Evolutionary conservation across 2,329 filamentous ascomycete genomes (phyloP).

Genomic region (Ascochyta viciae-villosae): DNA sequence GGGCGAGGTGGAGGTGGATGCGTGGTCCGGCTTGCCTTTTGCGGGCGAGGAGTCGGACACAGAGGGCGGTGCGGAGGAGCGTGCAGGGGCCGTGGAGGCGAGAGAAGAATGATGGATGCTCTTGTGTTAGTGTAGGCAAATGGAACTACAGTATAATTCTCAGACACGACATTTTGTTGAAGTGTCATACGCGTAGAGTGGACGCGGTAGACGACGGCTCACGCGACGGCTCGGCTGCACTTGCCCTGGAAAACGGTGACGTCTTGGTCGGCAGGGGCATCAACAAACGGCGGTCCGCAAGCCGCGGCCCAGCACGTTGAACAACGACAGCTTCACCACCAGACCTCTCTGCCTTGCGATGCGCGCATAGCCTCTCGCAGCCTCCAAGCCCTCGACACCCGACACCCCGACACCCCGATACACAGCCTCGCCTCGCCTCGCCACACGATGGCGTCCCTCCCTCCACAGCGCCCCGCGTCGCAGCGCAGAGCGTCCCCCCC

Average conservation of each 20-base stretch:
- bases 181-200: not conserved
- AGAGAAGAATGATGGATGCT: not conserved
- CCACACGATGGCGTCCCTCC: constrained; percentile 52
- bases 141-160: not conserved
- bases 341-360: not conserved
- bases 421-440: not conserved
- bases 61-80: not conserved
- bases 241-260: constrained; percentile 6
- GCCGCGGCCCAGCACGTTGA: constrained; percentile 8
- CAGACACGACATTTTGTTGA: not conserved
- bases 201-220: not conserved
- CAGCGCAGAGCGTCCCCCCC: constrained; percentile 43
- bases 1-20: not conserved
- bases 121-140: not conserved
- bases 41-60: not conserved
- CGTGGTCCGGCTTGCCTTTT: not conserved
- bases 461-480: constrained; percentile 46
- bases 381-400: not conserved
- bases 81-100: not conserved
- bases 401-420: not conserved
- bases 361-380: not conserved
- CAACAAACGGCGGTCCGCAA: constrained; percentile 6
- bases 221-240: constrained; percentile 9
- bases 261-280: constrained; percentile 15
- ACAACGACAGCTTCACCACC: not conserved